Evolutionary conservation across 805 yeast species (phyloP), one percentile per base, ranked within the genome.

Genomic region (Metschnikowia drakensbergensis): DNA sequence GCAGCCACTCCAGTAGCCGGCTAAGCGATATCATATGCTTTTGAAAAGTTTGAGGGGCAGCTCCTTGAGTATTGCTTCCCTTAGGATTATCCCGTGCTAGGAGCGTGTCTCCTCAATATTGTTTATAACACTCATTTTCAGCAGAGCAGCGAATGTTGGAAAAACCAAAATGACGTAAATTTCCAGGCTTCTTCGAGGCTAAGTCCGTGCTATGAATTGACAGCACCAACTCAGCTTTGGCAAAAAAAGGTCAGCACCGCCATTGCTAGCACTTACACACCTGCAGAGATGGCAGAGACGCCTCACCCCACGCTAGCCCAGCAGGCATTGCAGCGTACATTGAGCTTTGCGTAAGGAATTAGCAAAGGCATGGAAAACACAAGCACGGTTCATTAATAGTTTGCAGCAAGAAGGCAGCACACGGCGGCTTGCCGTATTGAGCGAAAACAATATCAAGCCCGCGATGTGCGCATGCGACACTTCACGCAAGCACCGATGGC

Each of bases 381-480:
- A 4, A 9, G 23, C 5, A 31, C 6, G 23, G 11, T 29, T 7
- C 23, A 9, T 30, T 23, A 8, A n/a, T 13, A 7, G 25, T 30
- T 40, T 29, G 31, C 32, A 26, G 22, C 17, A 40, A 23, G 36
- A 8, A 9, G n/a, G 41, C 10, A 8, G 28, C 43, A 11, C 7
- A n/a, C 34, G 2, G 25, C 7, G 17, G 6, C 8, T 28, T 31
- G 25, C 43, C 43, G 36, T 32, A 31, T 31, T 32, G 43, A 34
- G 43, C 43, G 36, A 40, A 40, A 40, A 40, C 29, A 27, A 40
- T 40, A 40, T 40, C 43, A 31, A 22, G 36, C 6, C 9, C 23
- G 36, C 23, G 8, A 13, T 25, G 43, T 40, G 36, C 43, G 36
- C 43, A 40, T 36, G 6, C 36, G 25, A 40, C 22, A 40, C 23